Evolutionary conservation across 106 monocot species (phyloP), one percentile per base, ranked within the genome.

Genomic region (Platanthera guangdongensis): DNA sequence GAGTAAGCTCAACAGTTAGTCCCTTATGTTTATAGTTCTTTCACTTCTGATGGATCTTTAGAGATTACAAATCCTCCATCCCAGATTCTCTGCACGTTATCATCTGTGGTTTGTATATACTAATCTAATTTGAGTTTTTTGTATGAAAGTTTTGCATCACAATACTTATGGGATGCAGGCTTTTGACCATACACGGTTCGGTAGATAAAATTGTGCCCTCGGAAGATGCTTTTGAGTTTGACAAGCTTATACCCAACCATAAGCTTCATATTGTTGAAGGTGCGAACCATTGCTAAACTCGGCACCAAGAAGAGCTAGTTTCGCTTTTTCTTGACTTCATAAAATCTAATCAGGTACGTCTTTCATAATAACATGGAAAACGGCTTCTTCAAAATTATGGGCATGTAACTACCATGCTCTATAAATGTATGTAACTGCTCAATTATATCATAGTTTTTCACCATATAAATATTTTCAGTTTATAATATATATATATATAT

Each of bases 131-230:
- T 39, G 39, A 39, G 39, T 39, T 39, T 39, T 39, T 39, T 39
- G 39, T 39, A 39, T 39, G 39, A 39, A 39, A 39, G 0, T 39
- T 39, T 25, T 25, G 0, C 65, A 65, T 32, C 25, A 65, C 32
- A 25, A 32, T 62, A 21, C 55, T 16, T 14, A 55, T 11, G 18
- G 14, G 11, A 9, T 86, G 59, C 81, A 85, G 77, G 86, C 85
- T 94, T 15, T 82, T 94, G 83, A 94, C 90, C 12, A 62, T 94
- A 72, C 90, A 94, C 87, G 94, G 94, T 76, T 88, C 88, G 19
- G 79, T 80, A 22, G 94, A 94, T 88, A 84, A 90, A 71, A 75
- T 77, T 13, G 85, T 94, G 65, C 90, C 86, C 16, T 55, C 76
- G 25, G 83, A 85, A 64, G 90, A 90, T 81, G 92, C 92, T 11